A percentile compares a stretch with the other conserved stretches of the same genome.
Conservation (phyloP, 208 protist genomes). For the Trypanosomatidae sp. region DNA sequence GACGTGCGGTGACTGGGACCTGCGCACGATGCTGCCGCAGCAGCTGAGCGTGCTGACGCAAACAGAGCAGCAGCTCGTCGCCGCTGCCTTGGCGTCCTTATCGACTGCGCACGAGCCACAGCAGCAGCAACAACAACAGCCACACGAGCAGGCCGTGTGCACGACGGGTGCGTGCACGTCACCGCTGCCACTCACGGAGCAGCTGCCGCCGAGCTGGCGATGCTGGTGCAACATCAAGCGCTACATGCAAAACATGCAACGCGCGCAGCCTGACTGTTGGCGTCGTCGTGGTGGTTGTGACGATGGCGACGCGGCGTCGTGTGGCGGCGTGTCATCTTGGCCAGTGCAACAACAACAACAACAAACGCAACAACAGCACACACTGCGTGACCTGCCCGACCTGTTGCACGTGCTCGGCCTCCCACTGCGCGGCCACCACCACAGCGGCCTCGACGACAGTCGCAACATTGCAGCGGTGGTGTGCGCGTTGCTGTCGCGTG, state of each 20-base stretch:
- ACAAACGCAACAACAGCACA: background rate
- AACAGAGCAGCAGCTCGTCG: too few species aligned
- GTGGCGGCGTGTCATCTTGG: too few species aligned
- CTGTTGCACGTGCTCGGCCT: slow-evolving; percentile 64
- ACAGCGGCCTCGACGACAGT: slow-evolving; percentile 90
- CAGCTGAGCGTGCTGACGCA: slow-evolving; percentile 21
- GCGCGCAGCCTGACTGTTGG: background rate
- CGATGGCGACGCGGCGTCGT: too few species aligned
- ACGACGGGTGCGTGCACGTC: too few species aligned
- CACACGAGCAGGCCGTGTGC: too few species aligned
- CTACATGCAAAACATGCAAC: slow-evolving; percentile 20
- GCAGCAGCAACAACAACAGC: too few species aligned
- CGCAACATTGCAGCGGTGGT: slow-evolving; percentile 85
- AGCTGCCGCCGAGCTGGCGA: slow-evolving; percentile 10
- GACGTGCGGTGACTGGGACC: slow-evolving; percentile 92
- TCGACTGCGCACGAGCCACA: too few species aligned
- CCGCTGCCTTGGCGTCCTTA: too few species aligned
- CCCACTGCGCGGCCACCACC: slow-evolving; percentile 61
- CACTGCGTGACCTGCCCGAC: slow-evolving; percentile 17
- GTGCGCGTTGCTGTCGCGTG: slow-evolving; percentile 22
- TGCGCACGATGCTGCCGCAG: slow-evolving; percentile 70
- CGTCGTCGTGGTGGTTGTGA: background rate
- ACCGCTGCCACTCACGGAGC: too few species aligned
- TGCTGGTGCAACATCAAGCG: slow-evolving; percentile 89
- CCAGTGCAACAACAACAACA: too few species aligned